phyloP scores from a whole-genome alignment of 345 rosid species.

The Eucalyptus cloeziana region DNA sequence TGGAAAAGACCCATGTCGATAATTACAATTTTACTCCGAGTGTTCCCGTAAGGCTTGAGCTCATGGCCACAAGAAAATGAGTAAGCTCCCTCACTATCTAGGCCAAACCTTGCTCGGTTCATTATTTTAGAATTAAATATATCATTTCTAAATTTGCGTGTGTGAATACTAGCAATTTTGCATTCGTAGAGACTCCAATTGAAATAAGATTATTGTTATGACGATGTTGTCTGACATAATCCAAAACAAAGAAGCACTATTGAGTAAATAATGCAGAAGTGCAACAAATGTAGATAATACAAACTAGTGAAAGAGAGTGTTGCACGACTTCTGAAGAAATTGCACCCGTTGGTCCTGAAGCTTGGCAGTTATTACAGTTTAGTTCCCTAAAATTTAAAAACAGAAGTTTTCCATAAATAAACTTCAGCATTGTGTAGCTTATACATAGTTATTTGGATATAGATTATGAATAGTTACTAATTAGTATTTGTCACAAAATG shows the following conservation, averaged over 20 bases:
- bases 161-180: not conserved
- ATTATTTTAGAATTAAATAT: not conserved
- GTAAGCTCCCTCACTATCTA: not conserved
- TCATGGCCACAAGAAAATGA: not conserved
- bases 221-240: not conserved
- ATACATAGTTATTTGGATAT: not conserved
- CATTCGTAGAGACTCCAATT: not conserved
- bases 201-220: not conserved
- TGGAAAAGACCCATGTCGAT: not conserved
- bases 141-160: not conserved
- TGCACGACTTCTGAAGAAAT: not conserved
- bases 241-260: not conserved
- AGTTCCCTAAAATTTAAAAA: not conserved
- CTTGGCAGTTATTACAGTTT: not conserved
- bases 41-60: not conserved
- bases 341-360: not conserved
- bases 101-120: not conserved
- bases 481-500: not conserved
- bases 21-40: not conserved
- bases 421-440: not conserved
- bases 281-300: not conserved
- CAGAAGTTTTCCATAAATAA: not conserved
- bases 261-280: not conserved
- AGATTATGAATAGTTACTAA: not conserved
- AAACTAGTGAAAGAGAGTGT: not conserved